phyloP scores from a whole-genome alignment of 495 filamentous ascomycete genomes.

The Tuber umbilicatum region DNA sequence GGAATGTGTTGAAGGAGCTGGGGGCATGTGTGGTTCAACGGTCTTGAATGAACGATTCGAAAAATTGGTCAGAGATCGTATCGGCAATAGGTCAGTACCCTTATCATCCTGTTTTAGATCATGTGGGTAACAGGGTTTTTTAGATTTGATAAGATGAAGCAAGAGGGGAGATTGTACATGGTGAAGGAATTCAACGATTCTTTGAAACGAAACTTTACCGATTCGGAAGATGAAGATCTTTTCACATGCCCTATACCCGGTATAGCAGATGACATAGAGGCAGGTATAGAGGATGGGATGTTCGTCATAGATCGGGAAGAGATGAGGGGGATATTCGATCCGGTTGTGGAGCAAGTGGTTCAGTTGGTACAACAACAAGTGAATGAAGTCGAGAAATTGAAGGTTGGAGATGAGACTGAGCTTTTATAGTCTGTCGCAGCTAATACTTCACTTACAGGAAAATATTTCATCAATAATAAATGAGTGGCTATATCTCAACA shows the following conservation, averaged over 20 bases:
- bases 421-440: neutral
- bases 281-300: slow-evolving; percentile 57
- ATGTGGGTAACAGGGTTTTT: neutral
- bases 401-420: neutral
- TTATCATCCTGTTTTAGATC: neutral
- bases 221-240: slow-evolving; percentile 62
- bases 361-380: slow-evolving; percentile 58
- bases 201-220: slow-evolving; percentile 63
- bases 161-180: slow-evolving; percentile 61
- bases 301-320: slow-evolving; percentile 54
- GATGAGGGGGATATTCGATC: slow-evolving; percentile 59
- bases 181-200: slow-evolving; percentile 57
- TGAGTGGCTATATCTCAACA: neutral
- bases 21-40: slow-evolving; percentile 59
- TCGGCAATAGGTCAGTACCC: slow-evolving; percentile 46
- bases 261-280: slow-evolving; percentile 60
- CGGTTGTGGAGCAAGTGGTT: slow-evolving; percentile 58
- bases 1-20: slow-evolving; percentile 60
- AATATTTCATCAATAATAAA: neutral
- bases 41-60: slow-evolving; percentile 63
- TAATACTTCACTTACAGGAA: neutral
- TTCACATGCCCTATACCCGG: slow-evolving; percentile 64
- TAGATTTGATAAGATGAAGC: slow-evolving; percentile 50
- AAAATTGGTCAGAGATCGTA: slow-evolving; percentile 54
- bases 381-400: slow-evolving; percentile 46